Percentiles rank a stretch among this genome's conserved stretches.
phyloP scores from a whole-genome alignment of 2,329 filamentous ascomycete species.

The Xylariaceae sp. region DNA sequence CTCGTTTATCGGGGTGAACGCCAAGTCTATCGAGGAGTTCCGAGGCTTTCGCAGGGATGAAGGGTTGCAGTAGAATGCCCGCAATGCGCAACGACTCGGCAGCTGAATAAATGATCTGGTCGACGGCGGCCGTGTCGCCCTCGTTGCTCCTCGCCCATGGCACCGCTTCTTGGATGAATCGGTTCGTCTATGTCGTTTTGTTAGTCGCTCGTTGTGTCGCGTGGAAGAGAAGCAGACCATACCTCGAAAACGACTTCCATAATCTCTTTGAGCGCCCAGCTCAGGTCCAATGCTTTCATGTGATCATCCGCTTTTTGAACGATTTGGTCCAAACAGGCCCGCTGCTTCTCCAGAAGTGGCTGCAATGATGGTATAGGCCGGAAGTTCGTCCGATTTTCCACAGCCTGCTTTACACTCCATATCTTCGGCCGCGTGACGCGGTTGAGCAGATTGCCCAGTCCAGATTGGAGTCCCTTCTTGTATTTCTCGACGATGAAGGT shows the following conservation, averaged over 20 bases:
- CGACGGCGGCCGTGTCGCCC: constrained; percentile 38
- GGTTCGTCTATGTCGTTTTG: constrained; percentile 55
- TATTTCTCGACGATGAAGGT: constrained; percentile 69
- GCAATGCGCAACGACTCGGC: constrained; percentile 74
- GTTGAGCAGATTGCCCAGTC: constrained; percentile 74
- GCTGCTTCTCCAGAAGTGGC: constrained; percentile 36
- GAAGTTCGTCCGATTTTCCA: constrained; percentile 37
- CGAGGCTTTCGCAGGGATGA: constrained; percentile 76
- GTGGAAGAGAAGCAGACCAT: constrained; percentile 19
- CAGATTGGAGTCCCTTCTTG: constrained; percentile 70
- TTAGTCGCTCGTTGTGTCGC: constrained; percentile 8
- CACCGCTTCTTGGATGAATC: constrained; percentile 57
- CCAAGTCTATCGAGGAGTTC: constrained; percentile 73
- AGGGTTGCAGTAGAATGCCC: constrained; percentile 83
- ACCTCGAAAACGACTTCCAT: constrained; percentile 61
- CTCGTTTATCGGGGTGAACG: constrained; percentile 60
- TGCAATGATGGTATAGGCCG: constrained; percentile 10
- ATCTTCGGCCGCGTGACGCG: constrained; percentile 64
- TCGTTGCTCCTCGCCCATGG: constrained; percentile 63
- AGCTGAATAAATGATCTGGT: constrained; percentile 63
- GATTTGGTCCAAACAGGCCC: constrained; percentile 38
- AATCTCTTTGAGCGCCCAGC: constrained; percentile 60
- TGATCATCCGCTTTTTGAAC: constrained; percentile 42
- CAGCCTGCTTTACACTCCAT: constrained; percentile 63
- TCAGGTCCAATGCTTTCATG: constrained; percentile 63